Evolutionary conservation across 1,284 basidiomycete genomes (phyloP).

Genomic region (Marasmius fiardii): DNA sequence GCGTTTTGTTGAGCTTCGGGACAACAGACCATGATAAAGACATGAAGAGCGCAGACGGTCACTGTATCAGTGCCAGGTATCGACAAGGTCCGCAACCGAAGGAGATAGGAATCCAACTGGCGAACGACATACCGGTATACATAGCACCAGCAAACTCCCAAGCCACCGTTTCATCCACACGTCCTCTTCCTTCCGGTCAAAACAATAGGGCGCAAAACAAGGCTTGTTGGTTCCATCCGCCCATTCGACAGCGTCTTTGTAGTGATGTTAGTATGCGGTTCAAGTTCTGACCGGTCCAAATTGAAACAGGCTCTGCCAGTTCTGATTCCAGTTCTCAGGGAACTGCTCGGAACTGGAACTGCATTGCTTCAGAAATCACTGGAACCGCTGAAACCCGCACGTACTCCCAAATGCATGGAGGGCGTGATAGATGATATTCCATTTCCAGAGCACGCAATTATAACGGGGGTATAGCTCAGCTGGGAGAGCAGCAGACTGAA

Average conservation of each 20-base stretch:
- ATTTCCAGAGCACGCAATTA: too few relatives aligned
- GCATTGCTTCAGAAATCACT: too few relatives aligned
- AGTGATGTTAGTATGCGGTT: too few relatives aligned
- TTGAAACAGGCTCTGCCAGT: too few relatives aligned
- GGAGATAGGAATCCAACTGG: neutral
- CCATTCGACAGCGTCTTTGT: neutral
- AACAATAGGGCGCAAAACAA: neutral
- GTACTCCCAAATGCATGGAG: too few relatives aligned
- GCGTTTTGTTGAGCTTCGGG: constrained; percentile 23
- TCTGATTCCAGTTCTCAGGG: too few relatives aligned
- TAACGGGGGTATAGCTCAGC: too few relatives aligned
- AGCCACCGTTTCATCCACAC: neutral
- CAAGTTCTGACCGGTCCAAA: too few relatives aligned
- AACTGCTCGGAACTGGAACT: too few relatives aligned
- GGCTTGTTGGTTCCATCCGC: neutral
- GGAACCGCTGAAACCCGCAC: too few relatives aligned
- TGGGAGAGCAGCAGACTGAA: too few relatives aligned
- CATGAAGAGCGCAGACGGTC: constrained; percentile 7
- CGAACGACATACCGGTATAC: neutral
- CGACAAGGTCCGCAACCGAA: neutral
- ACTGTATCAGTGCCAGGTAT: constrained; percentile 4
- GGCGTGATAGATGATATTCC: too few relatives aligned
- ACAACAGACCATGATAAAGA: constrained; percentile 30
- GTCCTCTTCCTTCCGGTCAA: neutral
- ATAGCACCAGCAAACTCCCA: neutral